Evolutionary conservation across 1,284 basidiomycete genomes (phyloP).

Genomic region (Coriolopsis trogii): DNA sequence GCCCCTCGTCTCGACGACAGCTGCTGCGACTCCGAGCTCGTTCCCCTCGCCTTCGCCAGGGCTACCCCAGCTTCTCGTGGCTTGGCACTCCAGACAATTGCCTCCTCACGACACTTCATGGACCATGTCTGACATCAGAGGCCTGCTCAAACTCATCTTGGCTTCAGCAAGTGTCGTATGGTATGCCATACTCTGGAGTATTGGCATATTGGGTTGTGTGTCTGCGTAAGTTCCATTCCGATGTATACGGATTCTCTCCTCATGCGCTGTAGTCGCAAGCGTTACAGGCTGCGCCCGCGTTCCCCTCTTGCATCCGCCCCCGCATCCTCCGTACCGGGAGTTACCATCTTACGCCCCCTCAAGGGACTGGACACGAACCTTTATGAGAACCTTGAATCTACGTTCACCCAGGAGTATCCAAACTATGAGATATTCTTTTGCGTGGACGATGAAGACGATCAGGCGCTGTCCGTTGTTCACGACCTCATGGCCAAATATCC

Average conservation of each 20-base stretch:
- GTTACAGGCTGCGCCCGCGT: slow-evolving; percentile 68
- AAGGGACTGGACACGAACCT: slow-evolving; percentile 93
- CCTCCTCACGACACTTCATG: too few relatives aligned
- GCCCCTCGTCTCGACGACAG: neutral
- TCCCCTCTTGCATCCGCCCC: slow-evolving; percentile 63
- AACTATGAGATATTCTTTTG: slow-evolving; percentile 89
- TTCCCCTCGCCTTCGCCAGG: neutral
- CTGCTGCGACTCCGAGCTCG: too few relatives aligned
- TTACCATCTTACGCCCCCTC: slow-evolving; percentile 89
- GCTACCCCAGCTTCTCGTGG: too few relatives aligned
- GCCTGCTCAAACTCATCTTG: slow-evolving; percentile 28
- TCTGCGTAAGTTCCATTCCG: slow-evolving; percentile 66
- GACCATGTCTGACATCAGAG: slow-evolving; percentile 8
- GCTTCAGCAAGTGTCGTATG: slow-evolving; percentile 62
- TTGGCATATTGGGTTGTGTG: slow-evolving; percentile 78
- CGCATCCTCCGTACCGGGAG: slow-evolving; percentile 70
- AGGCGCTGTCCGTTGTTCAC: slow-evolving; percentile 78
- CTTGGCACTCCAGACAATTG: slow-evolving; percentile 7
- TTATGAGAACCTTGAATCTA: slow-evolving; percentile 91
- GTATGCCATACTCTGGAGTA: slow-evolving; percentile 74
- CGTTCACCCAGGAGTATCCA: slow-evolving; percentile 87
- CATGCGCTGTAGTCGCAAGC: slow-evolving; percentile 60
- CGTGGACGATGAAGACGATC: slow-evolving; percentile 81
- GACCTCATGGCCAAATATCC: slow-evolving; percentile 81
- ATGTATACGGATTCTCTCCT: neutral